A percentile compares a stretch with the other conserved stretches of the same genome.
phyloP scores from a whole-genome alignment of 163 green algal genomes.

The Botryococcus braunii region DNA sequence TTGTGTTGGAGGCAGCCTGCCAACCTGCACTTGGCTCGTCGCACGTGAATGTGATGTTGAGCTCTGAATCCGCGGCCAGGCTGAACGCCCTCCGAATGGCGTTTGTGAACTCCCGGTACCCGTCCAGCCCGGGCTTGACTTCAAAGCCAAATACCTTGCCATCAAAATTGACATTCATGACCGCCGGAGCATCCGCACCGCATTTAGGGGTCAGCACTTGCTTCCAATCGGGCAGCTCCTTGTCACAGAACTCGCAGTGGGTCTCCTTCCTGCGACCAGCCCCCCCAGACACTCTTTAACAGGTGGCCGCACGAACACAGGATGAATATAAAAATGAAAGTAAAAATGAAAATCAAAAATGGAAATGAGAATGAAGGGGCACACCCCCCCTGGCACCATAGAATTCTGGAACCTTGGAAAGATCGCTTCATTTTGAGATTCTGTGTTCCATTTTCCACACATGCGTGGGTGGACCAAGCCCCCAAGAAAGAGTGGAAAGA shows the following conservation, averaged over 20 bases:
- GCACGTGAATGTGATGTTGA: constrained; percentile 87
- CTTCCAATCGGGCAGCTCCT: constrained; percentile 73
- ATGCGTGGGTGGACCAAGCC: no score
- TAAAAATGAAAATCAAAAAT: not conserved
- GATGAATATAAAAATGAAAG: not conserved
- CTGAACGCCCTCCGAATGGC: constrained; percentile 68
- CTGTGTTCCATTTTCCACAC: no score
- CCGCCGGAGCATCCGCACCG: constrained; percentile 49
- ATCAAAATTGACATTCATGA: constrained; percentile 93
- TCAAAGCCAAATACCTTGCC: constrained; percentile 64
- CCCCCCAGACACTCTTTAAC: not conserved
- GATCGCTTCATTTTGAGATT: no score
- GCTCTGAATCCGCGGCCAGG: constrained; percentile 59
- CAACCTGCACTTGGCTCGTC: constrained; percentile 68
- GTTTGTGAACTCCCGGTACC: constrained; percentile 71
- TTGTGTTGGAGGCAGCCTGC: no score
- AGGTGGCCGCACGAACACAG: not conserved
- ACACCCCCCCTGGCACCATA: not conserved
- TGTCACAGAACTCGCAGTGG: constrained; percentile 80
- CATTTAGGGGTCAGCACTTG: constrained; percentile 53
- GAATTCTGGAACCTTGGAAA: not conserved
- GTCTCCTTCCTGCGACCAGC: constrained; percentile 56
- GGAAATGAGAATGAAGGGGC: not conserved
- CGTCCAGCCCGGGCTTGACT: constrained; percentile 46
- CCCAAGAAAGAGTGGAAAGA: no score